Evolutionary conservation across 2,329 filamentous ascomycete species (phyloP), one percentile per base, ranked within the genome.

Genomic region (Nakataea oryzae): DNA sequence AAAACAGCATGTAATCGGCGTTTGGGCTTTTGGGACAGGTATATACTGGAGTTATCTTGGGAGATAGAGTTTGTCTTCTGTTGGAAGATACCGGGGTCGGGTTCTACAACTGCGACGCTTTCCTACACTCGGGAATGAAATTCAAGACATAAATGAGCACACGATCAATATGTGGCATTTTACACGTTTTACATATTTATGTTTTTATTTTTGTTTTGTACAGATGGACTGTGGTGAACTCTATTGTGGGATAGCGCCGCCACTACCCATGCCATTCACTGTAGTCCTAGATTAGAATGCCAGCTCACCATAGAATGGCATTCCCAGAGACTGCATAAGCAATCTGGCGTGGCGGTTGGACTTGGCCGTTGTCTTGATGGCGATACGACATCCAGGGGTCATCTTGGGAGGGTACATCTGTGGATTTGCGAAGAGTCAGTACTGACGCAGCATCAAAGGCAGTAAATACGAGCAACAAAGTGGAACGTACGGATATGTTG

Each of bases 401-500:
- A 95, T 88, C 76, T 79, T 79, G 62, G 80, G 74, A 57, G 82
- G 83, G 69, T 85, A 86, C 76, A 85, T 81, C 81, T 86, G 59
- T 6, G 29, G 28, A 17, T 7, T 21, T 11, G 17, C 2, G 12
- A 13, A 9, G 7, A 32, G 59, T 55, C 26, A 61, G 50, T 24
- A 26, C 29, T 30, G n/a, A 12, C n/a, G 14, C 21, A 21, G 21
- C 12, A 4, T 21, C 27, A 30, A 12, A n/a, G 1, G 17, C 24
- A 50, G 12, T 12, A n/a, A 12, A 2, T 9, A 54, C 27, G 30
- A 63, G 24, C 30, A 60, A 57, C 57, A 62, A 29, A 50, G n/a
- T n/a, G n/a, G n/a, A 62, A 83, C 90, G 82, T 77, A 96, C 91
- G 76, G 96, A 91, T 72, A 95, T 96, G 78, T 96, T 97, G 69